These are phyloP conservation scores for Boletales sp. DNA, from an alignment of 768 basidiomycete genomes.

Conservation along the genomic window DNA sequence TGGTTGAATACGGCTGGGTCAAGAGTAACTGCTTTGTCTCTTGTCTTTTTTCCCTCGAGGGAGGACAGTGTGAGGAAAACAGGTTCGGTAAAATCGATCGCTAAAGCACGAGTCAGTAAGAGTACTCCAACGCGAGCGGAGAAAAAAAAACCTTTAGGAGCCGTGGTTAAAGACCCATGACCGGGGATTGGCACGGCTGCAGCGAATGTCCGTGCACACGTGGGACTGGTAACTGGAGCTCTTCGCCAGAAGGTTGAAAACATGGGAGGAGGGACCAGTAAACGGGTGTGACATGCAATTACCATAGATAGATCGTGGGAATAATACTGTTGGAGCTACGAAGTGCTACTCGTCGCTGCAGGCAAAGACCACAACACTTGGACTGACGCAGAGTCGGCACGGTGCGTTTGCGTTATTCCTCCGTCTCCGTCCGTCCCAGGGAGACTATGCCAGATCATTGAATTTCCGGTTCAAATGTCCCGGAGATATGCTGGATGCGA, in stretches of 20 bases:
- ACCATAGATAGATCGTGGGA: slow-evolving; percentile 26
- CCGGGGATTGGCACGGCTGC: slow-evolving; percentile 2
- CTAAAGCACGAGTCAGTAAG: slow-evolving; percentile 27
- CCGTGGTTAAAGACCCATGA: not conserved
- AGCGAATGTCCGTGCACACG: slow-evolving; percentile 11
- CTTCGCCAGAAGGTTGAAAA: slow-evolving; percentile 14
- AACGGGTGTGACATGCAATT: not conserved
- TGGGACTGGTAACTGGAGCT: not conserved
- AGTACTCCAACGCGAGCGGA: slow-evolving; percentile 1
- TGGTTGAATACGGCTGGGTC: slow-evolving; percentile 84
- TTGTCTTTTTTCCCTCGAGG: slow-evolving; percentile 43
- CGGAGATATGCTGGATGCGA: slow-evolving; percentile 39
- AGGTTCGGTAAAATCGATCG: slow-evolving; percentile 39
- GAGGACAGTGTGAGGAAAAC: slow-evolving; percentile 61
- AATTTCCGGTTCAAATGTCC: slow-evolving; percentile 19
- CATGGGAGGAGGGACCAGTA: slow-evolving; percentile 7
- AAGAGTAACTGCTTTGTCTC: slow-evolving; percentile 53
- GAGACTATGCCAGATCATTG: not conserved
- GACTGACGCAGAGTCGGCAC: slow-evolving; percentile 27
- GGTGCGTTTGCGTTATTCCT: slow-evolving; percentile 34
- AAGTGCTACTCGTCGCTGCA: not conserved
- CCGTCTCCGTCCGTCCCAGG: not conserved
- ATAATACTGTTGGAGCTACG: not conserved
- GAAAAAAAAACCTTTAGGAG: slow-evolving; percentile 16
- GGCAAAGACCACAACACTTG: slow-evolving; percentile 21